A percentile compares a stretch with the other conserved stretches of the same genome.
phyloP scores from a whole-genome alignment of 192 early-diverging fungal species.

The Nowakowskiella sp. region DNA sequence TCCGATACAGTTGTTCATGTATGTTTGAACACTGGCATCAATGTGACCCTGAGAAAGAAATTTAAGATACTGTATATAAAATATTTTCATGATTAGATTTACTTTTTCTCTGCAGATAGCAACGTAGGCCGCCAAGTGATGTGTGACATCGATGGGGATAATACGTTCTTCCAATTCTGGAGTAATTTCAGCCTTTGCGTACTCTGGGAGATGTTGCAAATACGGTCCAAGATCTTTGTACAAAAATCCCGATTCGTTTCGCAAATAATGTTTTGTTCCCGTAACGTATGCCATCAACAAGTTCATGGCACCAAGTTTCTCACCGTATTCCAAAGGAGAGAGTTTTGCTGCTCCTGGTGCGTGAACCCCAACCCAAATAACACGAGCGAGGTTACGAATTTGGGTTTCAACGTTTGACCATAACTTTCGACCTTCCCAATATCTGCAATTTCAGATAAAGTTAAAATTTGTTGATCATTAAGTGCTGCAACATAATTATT shows the following conservation, averaged over 20 bases:
- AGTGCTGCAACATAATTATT: constrained; percentile 5
- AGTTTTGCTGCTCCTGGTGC: constrained; percentile 6
- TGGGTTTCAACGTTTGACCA: constrained; percentile 66
- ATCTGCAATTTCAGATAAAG: constrained; percentile 48
- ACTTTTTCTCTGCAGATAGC: constrained; percentile 15
- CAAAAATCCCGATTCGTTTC: constrained; percentile 59
- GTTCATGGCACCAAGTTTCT: constrained; percentile 65
- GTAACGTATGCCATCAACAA: constrained; percentile 70
- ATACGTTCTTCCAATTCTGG: neutral
- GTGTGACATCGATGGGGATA: constrained; percentile 34
- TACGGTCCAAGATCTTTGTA: constrained; percentile 64
- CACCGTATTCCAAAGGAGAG: constrained; percentile 33
- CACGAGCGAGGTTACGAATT: constrained; percentile 69
- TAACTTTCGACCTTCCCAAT: constrained; percentile 78
- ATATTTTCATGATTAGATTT: constrained; percentile 17
- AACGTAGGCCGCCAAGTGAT: constrained; percentile 24
- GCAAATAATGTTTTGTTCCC: constrained; percentile 76
- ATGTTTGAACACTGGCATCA: constrained; percentile 33
- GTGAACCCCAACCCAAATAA: constrained; percentile 64
- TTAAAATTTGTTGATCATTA: constrained; percentile 17
- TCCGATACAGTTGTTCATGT: constrained; percentile 42
- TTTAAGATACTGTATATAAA: neutral
- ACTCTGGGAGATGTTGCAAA: constrained; percentile 55
- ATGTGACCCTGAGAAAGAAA: neutral
- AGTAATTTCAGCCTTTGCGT: constrained; percentile 8